Evolutionary conservation across 2,329 filamentous ascomycete genomes (phyloP).

Genomic region (Colletotrichum liaoningense): DNA sequence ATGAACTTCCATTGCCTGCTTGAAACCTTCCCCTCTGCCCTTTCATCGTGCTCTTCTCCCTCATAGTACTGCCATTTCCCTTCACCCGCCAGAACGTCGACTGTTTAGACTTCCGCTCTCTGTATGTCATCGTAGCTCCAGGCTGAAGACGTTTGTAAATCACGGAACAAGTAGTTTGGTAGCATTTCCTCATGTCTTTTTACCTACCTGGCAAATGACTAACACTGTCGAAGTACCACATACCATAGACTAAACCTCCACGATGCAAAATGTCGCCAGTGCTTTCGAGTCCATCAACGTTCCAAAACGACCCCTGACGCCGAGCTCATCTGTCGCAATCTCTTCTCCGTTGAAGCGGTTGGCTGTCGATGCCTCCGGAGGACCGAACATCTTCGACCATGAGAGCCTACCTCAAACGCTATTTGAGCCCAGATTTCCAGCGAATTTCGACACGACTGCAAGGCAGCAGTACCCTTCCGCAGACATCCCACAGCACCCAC

Average conservation of each 20-base stretch:
- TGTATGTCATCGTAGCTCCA: neutral
- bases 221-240: neutral
- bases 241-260: neutral
- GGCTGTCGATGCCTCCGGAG: neutral
- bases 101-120: neutral
- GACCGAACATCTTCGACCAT: neutral
- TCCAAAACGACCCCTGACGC: conserved; percentile 15
- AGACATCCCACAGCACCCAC: neutral
- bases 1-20: neutral
- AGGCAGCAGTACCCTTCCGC: neutral
- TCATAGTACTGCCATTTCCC: neutral
- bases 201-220: neutral
- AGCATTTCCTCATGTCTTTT: neutral
- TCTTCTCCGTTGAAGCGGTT: neutral
- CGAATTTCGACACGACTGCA: fast-evolving
- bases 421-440: no score
- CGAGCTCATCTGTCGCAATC: neutral
- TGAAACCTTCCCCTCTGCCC: neutral
- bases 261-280: neutral
- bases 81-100: no score
- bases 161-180: neutral
- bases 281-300: conserved; percentile 4
- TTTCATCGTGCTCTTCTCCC: neutral
- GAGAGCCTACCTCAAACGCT: neutral
- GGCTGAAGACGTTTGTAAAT: neutral